Percentiles rank a stretch among this genome's conserved stretches.
Evolutionary conservation across 805 yeast species (phyloP).

Genomic region (Lipomyces spencermartinsiae): DNA sequence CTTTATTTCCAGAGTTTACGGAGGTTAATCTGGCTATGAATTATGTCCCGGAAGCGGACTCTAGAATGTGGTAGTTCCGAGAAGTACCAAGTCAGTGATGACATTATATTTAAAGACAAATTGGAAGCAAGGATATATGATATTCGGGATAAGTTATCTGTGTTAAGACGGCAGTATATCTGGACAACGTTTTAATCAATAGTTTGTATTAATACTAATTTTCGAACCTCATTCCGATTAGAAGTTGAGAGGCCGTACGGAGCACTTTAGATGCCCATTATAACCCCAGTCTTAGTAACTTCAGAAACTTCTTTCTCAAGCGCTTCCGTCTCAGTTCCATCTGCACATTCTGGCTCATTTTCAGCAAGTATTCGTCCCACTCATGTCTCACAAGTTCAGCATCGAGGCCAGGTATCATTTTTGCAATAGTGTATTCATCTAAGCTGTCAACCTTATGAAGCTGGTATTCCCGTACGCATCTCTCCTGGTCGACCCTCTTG

Average conservation of each 20-base stretch:
- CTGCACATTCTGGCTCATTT: constrained; percentile 13
- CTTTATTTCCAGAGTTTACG: constrained; percentile 30
- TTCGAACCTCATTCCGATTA: neutral
- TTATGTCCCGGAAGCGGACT: neutral
- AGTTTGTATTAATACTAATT: neutral
- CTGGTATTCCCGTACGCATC: constrained; percentile 4
- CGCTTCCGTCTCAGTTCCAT: constrained; percentile 1
- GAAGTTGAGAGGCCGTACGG: neutral
- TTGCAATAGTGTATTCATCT: constrained; percentile 18
- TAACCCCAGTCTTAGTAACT: constrained; percentile 4
- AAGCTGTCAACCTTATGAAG: constrained; percentile 9
- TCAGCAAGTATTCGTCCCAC: constrained; percentile 18
- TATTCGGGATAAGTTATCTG: neutral
- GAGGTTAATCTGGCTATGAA: constrained; percentile 1
- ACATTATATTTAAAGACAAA: neutral
- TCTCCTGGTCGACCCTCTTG: constrained; percentile 4
- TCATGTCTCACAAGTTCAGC: constrained; percentile 17
- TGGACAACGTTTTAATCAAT: neutral
- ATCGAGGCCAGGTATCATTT: constrained; percentile 9
- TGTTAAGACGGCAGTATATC: neutral
- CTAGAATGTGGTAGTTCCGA: neutral
- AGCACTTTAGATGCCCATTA: neutral
- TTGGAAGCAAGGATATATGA: neutral
- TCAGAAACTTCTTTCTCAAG: neutral
- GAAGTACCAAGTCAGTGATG: neutral